These are phyloP conservation scores for Glomus cerebriforme DNA, from an alignment of 192 early-diverging fungal genomes.

Conservation along the genomic window DNA sequence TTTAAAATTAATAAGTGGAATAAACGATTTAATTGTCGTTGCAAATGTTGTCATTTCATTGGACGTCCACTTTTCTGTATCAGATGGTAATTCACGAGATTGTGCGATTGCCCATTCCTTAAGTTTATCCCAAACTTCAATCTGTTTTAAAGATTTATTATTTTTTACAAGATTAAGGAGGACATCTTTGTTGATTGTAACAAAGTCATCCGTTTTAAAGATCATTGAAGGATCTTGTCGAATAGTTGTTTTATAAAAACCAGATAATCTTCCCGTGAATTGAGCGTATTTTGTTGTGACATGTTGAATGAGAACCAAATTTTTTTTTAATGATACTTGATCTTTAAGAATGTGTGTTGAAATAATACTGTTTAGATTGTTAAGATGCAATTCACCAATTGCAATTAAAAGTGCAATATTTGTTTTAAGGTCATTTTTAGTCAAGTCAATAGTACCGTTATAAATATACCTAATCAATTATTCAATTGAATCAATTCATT, in stretches of 20 bases:
- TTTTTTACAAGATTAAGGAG: not conserved
- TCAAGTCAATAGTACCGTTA: not conserved
- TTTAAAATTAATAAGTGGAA: not conserved
- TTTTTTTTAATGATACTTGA: not conserved
- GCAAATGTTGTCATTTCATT: not conserved
- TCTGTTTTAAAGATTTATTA: not conserved
- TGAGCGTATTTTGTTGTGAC: not conserved
- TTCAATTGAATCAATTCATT: not conserved
- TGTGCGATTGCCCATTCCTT: not conserved
- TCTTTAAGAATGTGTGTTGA: not conserved
- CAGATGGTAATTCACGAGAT: not conserved
- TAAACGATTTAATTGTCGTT: not conserved
- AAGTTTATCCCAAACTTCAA: not conserved
- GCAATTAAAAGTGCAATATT: not conserved
- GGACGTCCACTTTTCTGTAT: not conserved
- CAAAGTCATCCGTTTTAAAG: not conserved
- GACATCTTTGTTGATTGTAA: not conserved
- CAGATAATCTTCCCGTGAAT: not conserved
- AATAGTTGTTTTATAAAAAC: not conserved
- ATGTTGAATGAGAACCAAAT: not conserved
- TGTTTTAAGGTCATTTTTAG: not conserved
- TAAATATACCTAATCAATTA: not conserved
- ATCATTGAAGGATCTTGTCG: not conserved
- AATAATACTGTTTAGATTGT: not conserved
- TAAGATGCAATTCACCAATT: not conserved